These are phyloP conservation scores for Anthracocystis walkeri DNA, from an alignment of 1,284 basidiomycete species.

Conservation along the genomic window DNA sequence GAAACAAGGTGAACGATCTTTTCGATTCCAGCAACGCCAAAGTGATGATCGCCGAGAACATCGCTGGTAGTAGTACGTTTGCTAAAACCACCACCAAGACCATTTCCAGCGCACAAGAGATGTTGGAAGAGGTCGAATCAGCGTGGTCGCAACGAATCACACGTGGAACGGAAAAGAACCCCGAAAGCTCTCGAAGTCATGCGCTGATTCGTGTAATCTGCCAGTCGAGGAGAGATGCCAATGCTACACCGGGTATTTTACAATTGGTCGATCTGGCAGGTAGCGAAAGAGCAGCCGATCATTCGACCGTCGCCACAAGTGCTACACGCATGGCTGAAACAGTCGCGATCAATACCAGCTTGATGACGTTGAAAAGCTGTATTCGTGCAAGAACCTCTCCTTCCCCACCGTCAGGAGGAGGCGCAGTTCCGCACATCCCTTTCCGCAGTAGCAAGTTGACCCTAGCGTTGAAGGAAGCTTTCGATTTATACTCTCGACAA, in stretches of 20 bases:
- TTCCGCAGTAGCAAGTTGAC: slow-evolving; percentile 39
- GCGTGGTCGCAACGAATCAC: slow-evolving; percentile 31
- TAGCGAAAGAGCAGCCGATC: slow-evolving; percentile 22
- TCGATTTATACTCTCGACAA: slow-evolving; percentile 34
- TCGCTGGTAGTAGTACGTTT: slow-evolving; percentile 21
- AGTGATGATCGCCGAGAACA: slow-evolving; percentile 25
- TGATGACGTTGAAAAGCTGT: slow-evolving; percentile 41
- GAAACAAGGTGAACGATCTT: slow-evolving; percentile 33
- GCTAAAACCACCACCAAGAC: slow-evolving; percentile 14
- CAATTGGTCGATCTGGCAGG: slow-evolving; percentile 39
- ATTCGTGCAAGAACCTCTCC: slow-evolving; percentile 21
- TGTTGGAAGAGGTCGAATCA: slow-evolving; percentile 16
- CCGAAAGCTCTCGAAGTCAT: slow-evolving; percentile 15
- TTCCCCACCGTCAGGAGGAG: background rate
- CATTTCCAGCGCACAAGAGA: background rate
- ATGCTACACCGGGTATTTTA: slow-evolving; percentile 28
- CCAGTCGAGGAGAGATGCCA: slow-evolving; percentile 8
- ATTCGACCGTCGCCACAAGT: slow-evolving; percentile 5
- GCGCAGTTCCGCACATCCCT: slow-evolving; percentile 25
- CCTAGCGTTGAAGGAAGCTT: slow-evolving; percentile 41
- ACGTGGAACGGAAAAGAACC: slow-evolving; percentile 32
- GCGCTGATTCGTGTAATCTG: slow-evolving; percentile 30
- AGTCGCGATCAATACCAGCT: slow-evolving; percentile 35
- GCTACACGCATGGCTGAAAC: slow-evolving; percentile 33
- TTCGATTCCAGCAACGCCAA: slow-evolving; percentile 20